phyloP scores from a whole-genome alignment of 2,329 filamentous ascomycete species.

The Neopestalotiopsis sp. region DNA sequence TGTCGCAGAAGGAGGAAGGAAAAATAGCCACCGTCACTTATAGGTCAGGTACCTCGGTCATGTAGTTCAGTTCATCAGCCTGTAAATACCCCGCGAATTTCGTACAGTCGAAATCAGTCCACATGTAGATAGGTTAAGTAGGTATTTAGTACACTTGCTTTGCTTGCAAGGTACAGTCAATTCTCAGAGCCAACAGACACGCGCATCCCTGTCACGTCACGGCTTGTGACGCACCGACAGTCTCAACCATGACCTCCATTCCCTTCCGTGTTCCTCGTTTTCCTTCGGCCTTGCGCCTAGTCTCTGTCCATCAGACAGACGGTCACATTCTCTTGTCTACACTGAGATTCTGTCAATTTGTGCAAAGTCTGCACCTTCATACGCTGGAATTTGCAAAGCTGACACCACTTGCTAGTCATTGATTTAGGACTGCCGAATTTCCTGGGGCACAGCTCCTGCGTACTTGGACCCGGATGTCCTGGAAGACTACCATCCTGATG shows the following conservation, averaged over 20 bases:
- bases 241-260: slow-evolving; percentile 7
- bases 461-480: neutral
- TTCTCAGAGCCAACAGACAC: neutral
- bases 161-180: too few relatives aligned
- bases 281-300: neutral
- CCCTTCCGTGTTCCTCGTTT: neutral
- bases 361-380: too few relatives aligned
- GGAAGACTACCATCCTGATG: neutral
- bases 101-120: neutral
- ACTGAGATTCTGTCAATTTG: too few relatives aligned
- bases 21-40: neutral
- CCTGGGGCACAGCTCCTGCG: neutral
- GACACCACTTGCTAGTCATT: neutral
- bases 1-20: neutral
- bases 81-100: neutral
- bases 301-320: too few relatives aligned
- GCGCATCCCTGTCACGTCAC: slow-evolving; percentile 4
- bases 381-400: too few relatives aligned
- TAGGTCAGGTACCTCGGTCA: neutral
- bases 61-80: neutral
- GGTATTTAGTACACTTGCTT: neutral
- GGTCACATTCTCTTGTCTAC: too few relatives aligned
- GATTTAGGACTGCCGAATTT: neutral
- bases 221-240: neutral
- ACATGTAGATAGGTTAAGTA: neutral